A percentile compares a stretch with the other conserved stretches of the same genome.
Evolutionary conservation across 441 rosid species (phyloP).

Genomic region (Pelargonium fulgidum): DNA sequence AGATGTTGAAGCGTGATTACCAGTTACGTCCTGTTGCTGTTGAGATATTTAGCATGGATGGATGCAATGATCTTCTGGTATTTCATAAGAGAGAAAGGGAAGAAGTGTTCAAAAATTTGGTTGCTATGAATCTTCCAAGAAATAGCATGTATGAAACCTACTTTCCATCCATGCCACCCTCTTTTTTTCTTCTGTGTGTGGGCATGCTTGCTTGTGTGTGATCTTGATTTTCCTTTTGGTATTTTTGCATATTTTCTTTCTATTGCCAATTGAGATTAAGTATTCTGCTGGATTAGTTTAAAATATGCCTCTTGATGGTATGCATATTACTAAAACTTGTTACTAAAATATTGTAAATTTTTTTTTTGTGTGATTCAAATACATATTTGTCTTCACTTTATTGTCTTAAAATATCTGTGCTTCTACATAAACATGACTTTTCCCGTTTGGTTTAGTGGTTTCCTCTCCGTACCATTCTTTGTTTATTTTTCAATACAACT

Average conservation of each 20-base stretch:
- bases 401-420: background rate
- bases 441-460: too few relatives aligned
- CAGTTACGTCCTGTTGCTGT: conserved; percentile 99
- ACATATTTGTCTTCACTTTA: too few relatives aligned
- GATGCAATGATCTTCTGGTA: conserved; percentile 95
- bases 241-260: background rate
- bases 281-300: background rate
- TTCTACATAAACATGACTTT: background rate
- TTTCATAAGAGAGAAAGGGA: conserved; percentile 99
- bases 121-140: conserved; percentile 97
- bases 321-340: background rate
- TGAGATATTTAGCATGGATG: conserved; percentile 99
- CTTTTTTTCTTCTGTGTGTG: conserved; percentile 4
- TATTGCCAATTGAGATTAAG: background rate
- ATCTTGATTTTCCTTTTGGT: background rate
- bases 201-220: background rate
- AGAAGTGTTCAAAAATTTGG: conserved; percentile 94
- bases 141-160: conserved; percentile 77
- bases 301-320: background rate
- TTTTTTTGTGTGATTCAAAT: too few relatives aligned
- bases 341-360: too few relatives aligned
- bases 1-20: conserved; percentile 97
- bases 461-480: too few relatives aligned
- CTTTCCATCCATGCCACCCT: conserved; percentile 11
- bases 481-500: too few relatives aligned